Percentiles rank a stretch among this genome's conserved stretches.
These are phyloP conservation scores for Verticillium albo-atrum DNA, from an alignment of 2,329 filamentous ascomycete species.

Conservation along the genomic window DNA sequence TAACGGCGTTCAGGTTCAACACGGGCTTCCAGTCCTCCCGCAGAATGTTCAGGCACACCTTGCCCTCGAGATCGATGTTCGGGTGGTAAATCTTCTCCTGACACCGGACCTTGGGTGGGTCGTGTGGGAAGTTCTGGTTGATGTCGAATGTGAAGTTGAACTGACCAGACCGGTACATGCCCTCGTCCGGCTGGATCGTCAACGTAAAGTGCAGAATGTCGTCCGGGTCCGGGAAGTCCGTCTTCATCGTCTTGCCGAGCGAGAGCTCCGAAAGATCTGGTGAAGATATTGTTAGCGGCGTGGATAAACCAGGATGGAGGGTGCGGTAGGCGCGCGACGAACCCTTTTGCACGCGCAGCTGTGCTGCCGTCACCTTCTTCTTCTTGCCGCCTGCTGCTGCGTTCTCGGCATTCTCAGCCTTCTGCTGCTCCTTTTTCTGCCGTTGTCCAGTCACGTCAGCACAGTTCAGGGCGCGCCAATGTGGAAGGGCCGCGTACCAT, in stretches of 20 bases:
- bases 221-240: constrained; percentile 75
- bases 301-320: neutral
- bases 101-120: constrained; percentile 95
- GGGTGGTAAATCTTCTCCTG: constrained; percentile 98
- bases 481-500: constrained; percentile 68
- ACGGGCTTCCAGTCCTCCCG: constrained; percentile 99
- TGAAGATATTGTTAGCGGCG: constrained; percentile 1
- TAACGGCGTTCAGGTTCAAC: constrained; percentile 91
- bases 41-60: constrained; percentile 96
- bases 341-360: constrained; percentile 96
- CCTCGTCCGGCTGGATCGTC: constrained; percentile 80
- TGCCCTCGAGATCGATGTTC: constrained; percentile 96
- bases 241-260: constrained; percentile 75
- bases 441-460: constrained; percentile 12
- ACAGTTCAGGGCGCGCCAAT: no score
- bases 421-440: constrained; percentile 94
- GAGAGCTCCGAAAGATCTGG: constrained; percentile 78
- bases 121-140: constrained; percentile 93
- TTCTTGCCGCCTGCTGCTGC: constrained; percentile 73
- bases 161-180: constrained; percentile 78
- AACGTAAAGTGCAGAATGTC: constrained; percentile 82
- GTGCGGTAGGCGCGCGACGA: constrained; percentile 15
- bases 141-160: constrained; percentile 93
- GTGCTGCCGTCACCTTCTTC: constrained; percentile 97
- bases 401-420: constrained; percentile 78